phyloP scores from a whole-genome alignment of 2,329 filamentous ascomycete species.

The Colletotrichum tropicale region DNA sequence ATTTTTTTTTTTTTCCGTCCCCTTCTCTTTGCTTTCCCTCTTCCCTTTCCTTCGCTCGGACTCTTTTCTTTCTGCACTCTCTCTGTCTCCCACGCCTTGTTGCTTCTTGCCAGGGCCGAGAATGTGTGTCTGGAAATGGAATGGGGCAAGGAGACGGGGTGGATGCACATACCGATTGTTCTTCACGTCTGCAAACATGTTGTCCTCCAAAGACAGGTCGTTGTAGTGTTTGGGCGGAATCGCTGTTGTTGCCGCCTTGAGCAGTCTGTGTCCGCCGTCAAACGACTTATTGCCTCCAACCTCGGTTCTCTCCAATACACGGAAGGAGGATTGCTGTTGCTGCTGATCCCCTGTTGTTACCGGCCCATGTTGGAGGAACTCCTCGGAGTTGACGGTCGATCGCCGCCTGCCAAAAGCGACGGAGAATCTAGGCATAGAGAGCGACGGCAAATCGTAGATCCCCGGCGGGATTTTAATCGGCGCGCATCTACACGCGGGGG shows the following conservation, averaged over 20 bases:
- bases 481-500: neutral
- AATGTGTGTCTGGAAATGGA: conserved; percentile 15
- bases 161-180: conserved; percentile 57
- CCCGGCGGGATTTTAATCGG: neutral
- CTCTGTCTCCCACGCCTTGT: neutral
- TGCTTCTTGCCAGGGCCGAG: neutral
- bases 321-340: conserved; percentile 51
- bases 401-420: conserved; percentile 64
- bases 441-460: conserved; percentile 27
- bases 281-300: conserved; percentile 50
- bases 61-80: neutral
- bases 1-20: neutral
- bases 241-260: conserved; percentile 37
- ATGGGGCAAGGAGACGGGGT: conserved; percentile 8
- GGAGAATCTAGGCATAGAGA: conserved; percentile 68
- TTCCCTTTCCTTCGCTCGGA: neutral
- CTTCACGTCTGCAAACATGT: conserved; percentile 63
- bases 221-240: conserved; percentile 39
- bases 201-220: conserved; percentile 51
- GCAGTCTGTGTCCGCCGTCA: conserved; percentile 52
- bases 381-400: conserved; percentile 59
- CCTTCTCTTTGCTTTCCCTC: neutral
- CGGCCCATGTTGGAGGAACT: conserved; percentile 56
- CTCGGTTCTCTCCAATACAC: conserved; percentile 61
- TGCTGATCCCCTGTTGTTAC: conserved; percentile 41